Conservation (phyloP, 768 basidiomycete genomes). For the Suillus cothurnatus region DNA sequence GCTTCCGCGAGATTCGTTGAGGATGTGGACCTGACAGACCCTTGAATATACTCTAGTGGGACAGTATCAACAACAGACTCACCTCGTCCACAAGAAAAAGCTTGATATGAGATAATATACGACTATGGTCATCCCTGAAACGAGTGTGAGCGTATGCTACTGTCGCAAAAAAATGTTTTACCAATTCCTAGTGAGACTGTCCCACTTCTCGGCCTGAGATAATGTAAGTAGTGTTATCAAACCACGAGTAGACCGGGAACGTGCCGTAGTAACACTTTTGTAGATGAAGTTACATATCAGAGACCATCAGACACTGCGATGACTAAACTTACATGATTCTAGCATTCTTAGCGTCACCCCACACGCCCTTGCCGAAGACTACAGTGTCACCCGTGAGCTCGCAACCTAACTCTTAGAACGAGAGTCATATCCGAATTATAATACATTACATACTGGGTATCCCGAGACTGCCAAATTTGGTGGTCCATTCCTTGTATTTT, state of each 20-base stretch:
- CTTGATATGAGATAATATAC: constrained; percentile 68
- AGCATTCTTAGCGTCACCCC: constrained; percentile 74
- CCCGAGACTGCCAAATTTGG: constrained; percentile 76
- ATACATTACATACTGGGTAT: constrained; percentile 60
- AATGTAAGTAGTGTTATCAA: constrained; percentile 1
- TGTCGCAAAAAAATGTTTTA: constrained; percentile 30
- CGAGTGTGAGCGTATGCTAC: constrained; percentile 11
- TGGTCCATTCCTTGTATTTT: constrained; percentile 78
- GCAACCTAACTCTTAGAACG: constrained; percentile 52
- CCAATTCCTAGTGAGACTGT: constrained; percentile 90
- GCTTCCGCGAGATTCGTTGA: constrained; percentile 89
- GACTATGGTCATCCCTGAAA: constrained; percentile 60
- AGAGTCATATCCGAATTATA: background rate
- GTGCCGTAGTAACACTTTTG: constrained; percentile 75
- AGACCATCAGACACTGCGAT: background rate
- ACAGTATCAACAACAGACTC: constrained; percentile 11
- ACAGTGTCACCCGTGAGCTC: constrained; percentile 94
- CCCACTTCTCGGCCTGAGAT: constrained; percentile 91
- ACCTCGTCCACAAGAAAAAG: constrained; percentile 95
- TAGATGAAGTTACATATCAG: constrained; percentile 7
- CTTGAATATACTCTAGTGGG: background rate
- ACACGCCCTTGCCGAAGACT: constrained; percentile 60
- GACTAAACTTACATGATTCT: constrained; percentile 68
- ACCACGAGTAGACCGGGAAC: constrained; percentile 12
- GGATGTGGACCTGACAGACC: constrained; percentile 75